Evolutionary conservation across 2,329 filamentous ascomycete species (phyloP), one percentile per base, ranked within the genome.

Genomic region (Epichloe festucae): DNA sequence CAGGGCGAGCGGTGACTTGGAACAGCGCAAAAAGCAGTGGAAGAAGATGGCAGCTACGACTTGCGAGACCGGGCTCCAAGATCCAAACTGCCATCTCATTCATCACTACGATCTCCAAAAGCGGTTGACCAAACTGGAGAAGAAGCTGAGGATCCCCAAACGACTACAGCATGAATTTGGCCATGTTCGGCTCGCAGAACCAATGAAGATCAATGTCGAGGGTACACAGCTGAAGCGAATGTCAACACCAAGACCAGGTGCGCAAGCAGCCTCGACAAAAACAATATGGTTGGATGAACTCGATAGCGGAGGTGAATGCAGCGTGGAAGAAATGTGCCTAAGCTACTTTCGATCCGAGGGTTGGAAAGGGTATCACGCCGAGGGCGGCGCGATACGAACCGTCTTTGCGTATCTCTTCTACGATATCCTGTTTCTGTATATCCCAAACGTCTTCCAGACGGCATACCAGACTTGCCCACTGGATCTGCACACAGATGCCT

Each of bases 401-500:
- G 73, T 98, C 27, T 90, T 90, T 67, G 85, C 83, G 14, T 91
- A 93, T 62, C 79, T 98, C 17, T 95, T 97, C 72, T 93, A 84
- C 71, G 91, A 98, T 66, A 79, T 97, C 23, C 73, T 98, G 6
- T 97, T 97, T 68, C 75, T 89, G 27, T 95, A 95, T 66, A 79
- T 97, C 5, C 91, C 93, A 27, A 95, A 97, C 60, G 91, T 98
- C 51, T 98, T 98, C 67, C 91, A 97, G 65, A 98, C 93, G 5
- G 81, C 85, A 1, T 98, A 88, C 64, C 93, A 98, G 67, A 95
- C 89, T 0, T 95, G 89, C 62, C 93, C 93, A 1, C 72, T 98
- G 3, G 93, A 98, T 65, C 72, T 98, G 5, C 86, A 94, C 63
- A 95, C 90, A 0, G 93, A 98, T 64, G 83, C 86, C 3, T 98